Evolutionary conservation across 2,329 filamentous ascomycete species (phyloP), one percentile per base, ranked within the genome.

Genomic region (Davidsoniella eucalypti): DNA sequence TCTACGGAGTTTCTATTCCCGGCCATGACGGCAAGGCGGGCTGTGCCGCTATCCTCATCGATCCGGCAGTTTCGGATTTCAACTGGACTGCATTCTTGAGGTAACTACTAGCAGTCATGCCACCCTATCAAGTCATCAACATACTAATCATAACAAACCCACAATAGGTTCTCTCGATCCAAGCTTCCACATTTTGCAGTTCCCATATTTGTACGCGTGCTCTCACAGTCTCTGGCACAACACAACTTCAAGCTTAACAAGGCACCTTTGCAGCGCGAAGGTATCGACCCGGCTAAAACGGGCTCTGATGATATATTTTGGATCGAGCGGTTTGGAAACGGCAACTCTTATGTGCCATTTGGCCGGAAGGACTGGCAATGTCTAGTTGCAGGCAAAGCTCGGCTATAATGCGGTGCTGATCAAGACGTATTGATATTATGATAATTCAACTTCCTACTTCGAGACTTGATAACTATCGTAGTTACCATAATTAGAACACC

Each of bases 231-330:
- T 51, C 75, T 70, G 23, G 74, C 80, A 5, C 82, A 78, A 57
- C 79, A 84, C 59, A 88, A 87, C 57, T 82, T 86, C 61, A 88
- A 88, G 65, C 83, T 87, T 64, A 84, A 86, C 60, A 88, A 88
- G 29, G 36, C 41, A 9, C 45, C 45, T 8, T 17, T 52, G 5
- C 50, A 52, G 21, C 23, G 18, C 8, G 45, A 42, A 3, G 50
- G 50, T 5, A 41, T 52, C 17, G 45, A 52, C 21, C 50, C 50
- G 2, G 45, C 50, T 14, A 52, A 48, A 37, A 44, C 43, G 2
- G 21, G 33, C 7, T 23, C 17, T 26, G 38, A 36, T 4, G 29
- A 39, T 3, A 37, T 52, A 7, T 18, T 49, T 4, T 50, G 51
- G 44, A 36, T 52, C n/a, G 51, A 52, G 7, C 29, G 51, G 5